Evolutionary conservation across 768 basidiomycete species (phyloP), one percentile per base, ranked within the genome.

Genomic region (Psilocybe sp.): DNA sequence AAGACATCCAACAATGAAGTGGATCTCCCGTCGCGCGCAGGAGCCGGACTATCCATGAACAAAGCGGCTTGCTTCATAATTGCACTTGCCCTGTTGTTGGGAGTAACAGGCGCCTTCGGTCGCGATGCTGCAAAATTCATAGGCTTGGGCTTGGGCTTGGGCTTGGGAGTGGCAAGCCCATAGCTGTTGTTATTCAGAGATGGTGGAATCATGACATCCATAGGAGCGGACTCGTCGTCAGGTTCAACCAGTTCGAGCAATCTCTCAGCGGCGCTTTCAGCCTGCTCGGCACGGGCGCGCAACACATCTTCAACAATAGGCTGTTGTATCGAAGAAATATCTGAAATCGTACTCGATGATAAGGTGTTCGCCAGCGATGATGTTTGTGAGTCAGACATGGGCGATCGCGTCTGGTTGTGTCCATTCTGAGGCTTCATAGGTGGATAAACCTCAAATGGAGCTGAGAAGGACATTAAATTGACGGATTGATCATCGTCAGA

Each of bases 251-350:
- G 76, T 64, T 97, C 95, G 35, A 96, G 64, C 20, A 98, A 69
- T 43, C 91, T 80, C 63, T 92, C 87, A 0, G 95, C 95, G 7
- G 93, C 90, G 62, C 91, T 93, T 64, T 94, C 91, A 0, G 95
- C 95, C 63, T 97, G 95, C 58, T 90, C 89, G 1, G 95, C 94
- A 46, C 90, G 81, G 2, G 90, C 90, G 39, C 85, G 80, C 57
- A 96, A 66, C 28, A 86, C 92, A 62, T 96, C 94, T 60, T 95
- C 93, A 4, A 94, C 78, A 11, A 82, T 73, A 56, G 77, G 64
- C 55, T 74, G 72, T 55, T 78, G 70, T 48, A 62, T 52, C 15
- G 52, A 51, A 44, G 53, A 44, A 46, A 63, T 64, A 47, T 69
- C 70, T 14, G 68, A 62, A 33, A 73, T 54, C 2, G 82, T 80